phyloP scores from a whole-genome alignment of 768 basidiomycete species.

The Rhizopogon sp. region DNA sequence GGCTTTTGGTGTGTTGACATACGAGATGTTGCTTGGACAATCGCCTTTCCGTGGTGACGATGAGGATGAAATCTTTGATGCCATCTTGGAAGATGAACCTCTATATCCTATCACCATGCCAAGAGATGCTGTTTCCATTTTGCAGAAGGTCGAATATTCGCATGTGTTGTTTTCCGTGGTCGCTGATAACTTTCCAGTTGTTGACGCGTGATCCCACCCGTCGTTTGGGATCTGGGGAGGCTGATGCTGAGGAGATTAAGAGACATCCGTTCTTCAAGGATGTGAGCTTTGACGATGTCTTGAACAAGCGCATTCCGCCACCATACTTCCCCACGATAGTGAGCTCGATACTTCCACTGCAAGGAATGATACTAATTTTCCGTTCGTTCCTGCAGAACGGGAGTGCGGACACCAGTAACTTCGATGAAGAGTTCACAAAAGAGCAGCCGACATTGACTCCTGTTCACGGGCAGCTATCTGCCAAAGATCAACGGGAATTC shows the following conservation, averaged over 20 bases:
- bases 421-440: conserved; percentile 94
- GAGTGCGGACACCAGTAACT: conserved; percentile 86
- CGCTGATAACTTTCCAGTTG: conserved; percentile 44
- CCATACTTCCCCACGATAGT: conserved; percentile 97
- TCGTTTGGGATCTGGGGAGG: conserved; percentile 86
- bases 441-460: conserved; percentile 98
- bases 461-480: conserved; percentile 88
- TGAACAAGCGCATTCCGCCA: conserved; percentile 94
- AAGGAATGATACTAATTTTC: conserved; percentile 11
- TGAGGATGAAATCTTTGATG: conserved; percentile 99
- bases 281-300: conserved; percentile 94
- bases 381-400: conserved; percentile 49
- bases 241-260: conserved; percentile 97
- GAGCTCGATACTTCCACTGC: conserved; percentile 24
- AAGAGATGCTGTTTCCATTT: conserved; percentile 88
- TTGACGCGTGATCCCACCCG: conserved; percentile 88
- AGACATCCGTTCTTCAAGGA: conserved; percentile 98
- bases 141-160: conserved; percentile 70
- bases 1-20: conserved; percentile 98
- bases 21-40: conserved; percentile 98
- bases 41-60: conserved; percentile 99
- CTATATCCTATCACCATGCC: conserved; percentile 99
- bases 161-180: neutral
- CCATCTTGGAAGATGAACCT: conserved; percentile 97
- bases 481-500: conserved; percentile 92